Base-by-base conservation (phyloP, 2,329 filamentous ascomycete genomes). In the Coniosporium tulheliwenetii region DNA sequence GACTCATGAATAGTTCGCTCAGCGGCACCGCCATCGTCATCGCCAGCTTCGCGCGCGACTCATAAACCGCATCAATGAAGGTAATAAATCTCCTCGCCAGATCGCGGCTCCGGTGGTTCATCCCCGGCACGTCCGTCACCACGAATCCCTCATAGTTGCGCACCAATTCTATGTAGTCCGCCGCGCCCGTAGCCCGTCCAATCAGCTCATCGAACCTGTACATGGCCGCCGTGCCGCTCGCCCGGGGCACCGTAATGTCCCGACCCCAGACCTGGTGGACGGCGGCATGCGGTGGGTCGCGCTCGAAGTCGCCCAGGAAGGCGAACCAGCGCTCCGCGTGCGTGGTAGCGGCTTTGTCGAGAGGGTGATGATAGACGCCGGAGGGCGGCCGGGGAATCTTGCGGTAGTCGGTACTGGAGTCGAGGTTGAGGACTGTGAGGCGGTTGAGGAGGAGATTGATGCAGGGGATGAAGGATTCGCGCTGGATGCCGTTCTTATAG, bases 401-500 rank as follows among this genome's bases (percentile, higher is more conserved):
- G 53, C 91, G 85, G 66, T 98, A 98, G 62, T 98, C 91, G 32
- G 87, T 98, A 4, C 81, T 79, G 2, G 86, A 94, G 65, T 98
- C 84, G 44, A 98, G 78, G 61, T 95, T 95, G 52, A 98, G 83
- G 38, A 96, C 85, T 41, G 83, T 79, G 8, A 98, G 73, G 2
- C 80, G 77, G 33, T 70, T 74, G 59, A 95, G 89, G 36, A 98
- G 77, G 3, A 98, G 78, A 47, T 87, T 81, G 55, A 98, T 98
- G 49, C 89, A 93, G 0, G 91, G 91, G 39, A 98, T 75, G 58
- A 98, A 98, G 5, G 85, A 93, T 50, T 93, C 81, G 44, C 91
- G 79, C 64, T 98, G 91, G 47, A 98, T 89, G 42, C 91, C 91
- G 58, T 98, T 98, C 62, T 91, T 94, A 70, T 98, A 98, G 7